These are phyloP conservation scores for Trichoderma erinaceum DNA, from an alignment of 495 filamentous ascomycete species.

Conservation along the genomic window DNA sequence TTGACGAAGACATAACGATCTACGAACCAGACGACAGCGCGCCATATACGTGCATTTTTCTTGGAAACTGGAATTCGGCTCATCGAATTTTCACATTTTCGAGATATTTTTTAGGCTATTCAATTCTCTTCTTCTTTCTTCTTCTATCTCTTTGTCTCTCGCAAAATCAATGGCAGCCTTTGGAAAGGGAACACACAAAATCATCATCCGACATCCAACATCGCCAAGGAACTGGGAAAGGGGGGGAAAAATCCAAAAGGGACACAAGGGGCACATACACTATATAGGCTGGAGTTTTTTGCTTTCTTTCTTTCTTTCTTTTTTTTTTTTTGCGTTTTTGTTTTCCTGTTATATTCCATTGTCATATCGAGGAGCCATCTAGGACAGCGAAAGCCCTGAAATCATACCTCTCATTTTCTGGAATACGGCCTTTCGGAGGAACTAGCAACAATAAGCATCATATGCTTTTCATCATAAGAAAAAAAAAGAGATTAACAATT, in stretches of 20 bases:
- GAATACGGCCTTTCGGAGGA: neutral
- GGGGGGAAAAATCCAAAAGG: neutral
- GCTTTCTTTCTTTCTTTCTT: neutral
- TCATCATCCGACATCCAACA: slow-evolving; percentile 13
- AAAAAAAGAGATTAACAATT: neutral
- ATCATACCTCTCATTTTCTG: slow-evolving; percentile 2
- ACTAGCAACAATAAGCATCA: neutral
- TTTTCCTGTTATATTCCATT: neutral
- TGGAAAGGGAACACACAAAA: slow-evolving; percentile 4
- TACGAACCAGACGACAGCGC: slow-evolving; percentile 14
- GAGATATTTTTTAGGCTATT: neutral
- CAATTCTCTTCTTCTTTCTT: neutral
- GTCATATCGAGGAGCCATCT: neutral
- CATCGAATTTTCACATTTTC: neutral
- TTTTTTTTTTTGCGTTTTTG: neutral
- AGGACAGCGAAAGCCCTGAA: slow-evolving; percentile 3
- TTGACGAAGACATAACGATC: slow-evolving; percentile 12
- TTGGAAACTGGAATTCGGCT: neutral
- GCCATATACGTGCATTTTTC: neutral
- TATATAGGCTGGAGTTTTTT: slow-evolving; percentile 13
- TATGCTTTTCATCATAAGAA: neutral
- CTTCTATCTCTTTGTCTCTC: neutral
- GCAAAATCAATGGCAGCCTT: slow-evolving; percentile 8
- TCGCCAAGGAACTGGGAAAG: slow-evolving; percentile 9
- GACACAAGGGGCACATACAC: slow-evolving; percentile 3